Evolutionary conservation across 176 grass and related monocot genomes (phyloP), one percentile per base, ranked within the genome.

Genomic region (Raddia guianensis): DNA sequence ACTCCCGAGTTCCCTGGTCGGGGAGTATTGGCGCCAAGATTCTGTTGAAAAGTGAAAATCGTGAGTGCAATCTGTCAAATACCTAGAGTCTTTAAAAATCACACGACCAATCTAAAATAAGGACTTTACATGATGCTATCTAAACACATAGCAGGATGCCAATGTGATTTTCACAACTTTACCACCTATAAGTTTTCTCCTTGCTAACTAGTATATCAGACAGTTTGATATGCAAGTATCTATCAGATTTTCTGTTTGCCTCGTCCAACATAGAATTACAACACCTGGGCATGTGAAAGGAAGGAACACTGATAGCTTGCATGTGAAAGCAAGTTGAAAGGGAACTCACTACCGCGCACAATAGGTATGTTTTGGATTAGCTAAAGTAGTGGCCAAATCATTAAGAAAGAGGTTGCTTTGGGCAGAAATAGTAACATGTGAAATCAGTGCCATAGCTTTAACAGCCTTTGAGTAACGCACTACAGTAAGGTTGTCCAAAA

Each of bases 11-110:
- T 86, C 21, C 76, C 92, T 52, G 81, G 88, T 34, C 51, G 86
- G 70, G 81, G 88, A 43, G 60, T 91, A 63, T 88, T 93, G 65
- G 72, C 82, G 62, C 93, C 89, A 72, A 99, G 83, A 75, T 91
- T 91, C 97, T 99, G 89, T 69, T 37, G 65, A 61, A 74, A 35
- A 74, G 12, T 77, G 61, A 69, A 79, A 55, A 46, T 43, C 18
- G 9, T 84, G 49, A 70, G 82, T 11, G n/a, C 59, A 63, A 49
- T 75, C 1, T 37, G 16, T 6, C 20, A 9, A 53, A 61, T 20
- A 37, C 32, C 19, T 62, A 15, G 9, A 37, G 5, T 48, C 52
- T 58, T 20, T 0, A 70, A 60, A 27, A 10, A 49, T 49, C 66
- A 13, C 35, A 10, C 7, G 12, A 50, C 4, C 6, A 8, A 49